Conservation (phyloP, 129 eudicot species). For the Centella asiatica region DNA sequence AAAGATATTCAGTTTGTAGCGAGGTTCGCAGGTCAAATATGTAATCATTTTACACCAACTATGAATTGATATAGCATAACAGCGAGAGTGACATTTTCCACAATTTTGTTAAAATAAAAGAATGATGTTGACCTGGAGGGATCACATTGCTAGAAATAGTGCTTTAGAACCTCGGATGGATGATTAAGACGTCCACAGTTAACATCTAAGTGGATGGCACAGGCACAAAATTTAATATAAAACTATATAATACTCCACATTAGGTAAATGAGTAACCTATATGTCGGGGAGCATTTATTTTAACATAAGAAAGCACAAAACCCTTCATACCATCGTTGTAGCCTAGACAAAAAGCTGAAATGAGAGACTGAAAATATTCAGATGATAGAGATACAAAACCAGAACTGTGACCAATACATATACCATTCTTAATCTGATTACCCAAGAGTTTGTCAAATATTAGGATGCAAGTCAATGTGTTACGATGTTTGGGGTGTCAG, state of each 20-base stretch:
- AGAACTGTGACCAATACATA: no score
- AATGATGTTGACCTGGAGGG: background rate
- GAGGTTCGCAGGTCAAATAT: no score
- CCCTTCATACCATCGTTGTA: background rate
- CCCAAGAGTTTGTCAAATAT: background rate
- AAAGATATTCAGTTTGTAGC: slow-evolving; percentile 10
- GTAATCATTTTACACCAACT: no score
- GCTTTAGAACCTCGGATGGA: background rate
- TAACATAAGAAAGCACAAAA: no score
- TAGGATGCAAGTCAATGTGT: background rate
- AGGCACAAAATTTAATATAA: no score
- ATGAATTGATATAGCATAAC: no score
- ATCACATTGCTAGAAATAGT: background rate
- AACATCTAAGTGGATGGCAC: background rate
- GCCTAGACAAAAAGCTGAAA: background rate
- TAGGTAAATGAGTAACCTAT: background rate
- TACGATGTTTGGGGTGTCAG: no score
- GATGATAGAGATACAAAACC: background rate
- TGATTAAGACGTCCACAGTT: background rate
- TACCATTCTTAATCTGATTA: no score
- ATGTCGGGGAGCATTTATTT: background rate
- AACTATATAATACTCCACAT: no score
- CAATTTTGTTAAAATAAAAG: background rate
- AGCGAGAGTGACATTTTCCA: no score
- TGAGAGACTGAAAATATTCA: no score